Evolutionary conservation across 169 alveolate species (phyloP).

Genomic region (Eimeria falciformis): DNA sequence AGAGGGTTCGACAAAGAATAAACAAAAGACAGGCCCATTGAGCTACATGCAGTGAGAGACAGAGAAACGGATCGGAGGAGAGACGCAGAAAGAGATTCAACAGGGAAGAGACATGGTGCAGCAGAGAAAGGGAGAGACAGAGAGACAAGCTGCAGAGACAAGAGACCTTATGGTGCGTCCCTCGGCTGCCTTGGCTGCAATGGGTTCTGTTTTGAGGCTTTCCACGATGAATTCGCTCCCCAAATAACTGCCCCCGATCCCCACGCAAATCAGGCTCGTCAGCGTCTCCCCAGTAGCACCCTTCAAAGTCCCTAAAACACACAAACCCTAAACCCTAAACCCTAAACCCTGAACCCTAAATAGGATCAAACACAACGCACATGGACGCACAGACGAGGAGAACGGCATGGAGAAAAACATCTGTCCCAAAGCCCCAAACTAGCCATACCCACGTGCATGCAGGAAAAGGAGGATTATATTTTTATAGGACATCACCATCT

Average conservation of each 20-base stretch:
- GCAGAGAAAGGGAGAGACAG: too few relatives aligned
- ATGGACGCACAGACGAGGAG: not conserved
- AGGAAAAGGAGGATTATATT: too few relatives aligned
- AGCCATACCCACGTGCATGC: too few relatives aligned
- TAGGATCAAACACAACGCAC: not conserved
- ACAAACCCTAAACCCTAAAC: constrained; percentile 12
- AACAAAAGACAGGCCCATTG: not conserved
- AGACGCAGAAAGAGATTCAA: not conserved
- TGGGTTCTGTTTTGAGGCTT: constrained; percentile 70
- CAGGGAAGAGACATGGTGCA: too few relatives aligned
- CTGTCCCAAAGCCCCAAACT: too few relatives aligned
- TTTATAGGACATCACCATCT: too few relatives aligned
- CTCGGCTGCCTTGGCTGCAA: constrained; percentile 8
- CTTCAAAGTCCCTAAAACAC: constrained; percentile 90
- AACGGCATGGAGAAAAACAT: too few relatives aligned
- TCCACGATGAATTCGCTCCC: constrained; percentile 94
- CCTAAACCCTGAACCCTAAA: not conserved
- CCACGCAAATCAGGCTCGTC: constrained; percentile 94
- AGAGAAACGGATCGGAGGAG: not conserved
- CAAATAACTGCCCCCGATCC: constrained; percentile 99
- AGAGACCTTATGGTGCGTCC: constrained; percentile 41
- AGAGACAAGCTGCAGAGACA: too few relatives aligned
- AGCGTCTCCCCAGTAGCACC: constrained; percentile 95
- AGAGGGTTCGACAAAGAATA: not conserved
- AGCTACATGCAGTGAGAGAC: not conserved